Percentiles rank a stretch among this genome's conserved stretches.
phyloP scores from a whole-genome alignment of 129 eudicot species.

The Solidago caesia region DNA sequence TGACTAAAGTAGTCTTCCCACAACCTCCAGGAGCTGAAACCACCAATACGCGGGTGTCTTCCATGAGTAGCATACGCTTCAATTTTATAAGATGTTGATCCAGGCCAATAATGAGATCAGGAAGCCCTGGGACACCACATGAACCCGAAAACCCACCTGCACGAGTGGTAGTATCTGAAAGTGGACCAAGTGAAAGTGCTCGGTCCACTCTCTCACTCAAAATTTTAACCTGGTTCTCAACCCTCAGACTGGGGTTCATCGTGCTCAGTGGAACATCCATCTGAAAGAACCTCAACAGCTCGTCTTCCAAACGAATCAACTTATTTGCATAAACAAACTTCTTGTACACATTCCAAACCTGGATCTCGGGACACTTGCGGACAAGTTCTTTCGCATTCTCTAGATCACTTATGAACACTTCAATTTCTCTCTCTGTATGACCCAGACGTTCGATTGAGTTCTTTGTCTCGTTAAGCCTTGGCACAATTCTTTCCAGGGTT shows the following conservation, averaged over 20 bases:
- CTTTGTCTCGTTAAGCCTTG: background rate
- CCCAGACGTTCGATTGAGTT: background rate
- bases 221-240: background rate
- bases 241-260: background rate
- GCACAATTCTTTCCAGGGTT: constrained; percentile 15
- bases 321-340: constrained; percentile 9
- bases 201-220: background rate
- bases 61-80: constrained; percentile 19
- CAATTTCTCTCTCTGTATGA: background rate
- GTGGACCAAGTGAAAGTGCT: background rate
- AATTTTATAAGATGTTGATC: background rate
- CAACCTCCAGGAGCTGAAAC: constrained; percentile 49
- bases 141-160: constrained; percentile 21
- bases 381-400: constrained; percentile 24
- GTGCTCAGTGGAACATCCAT: background rate
- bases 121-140: constrained; percentile 10
- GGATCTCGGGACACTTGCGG: constrained; percentile 17
- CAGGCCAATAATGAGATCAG: background rate
- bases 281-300: constrained; percentile 20
- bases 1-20: constrained; percentile 50
- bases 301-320: constrained; percentile 6
- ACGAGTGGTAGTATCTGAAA: background rate
- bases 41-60: constrained; percentile 22
- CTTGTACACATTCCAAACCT: background rate
- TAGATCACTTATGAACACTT: background rate